Percentiles rank a stretch among this genome's conserved stretches.
Conservation (phyloP, 768 basidiomycete species). For the Trametes coccinea region DNA sequence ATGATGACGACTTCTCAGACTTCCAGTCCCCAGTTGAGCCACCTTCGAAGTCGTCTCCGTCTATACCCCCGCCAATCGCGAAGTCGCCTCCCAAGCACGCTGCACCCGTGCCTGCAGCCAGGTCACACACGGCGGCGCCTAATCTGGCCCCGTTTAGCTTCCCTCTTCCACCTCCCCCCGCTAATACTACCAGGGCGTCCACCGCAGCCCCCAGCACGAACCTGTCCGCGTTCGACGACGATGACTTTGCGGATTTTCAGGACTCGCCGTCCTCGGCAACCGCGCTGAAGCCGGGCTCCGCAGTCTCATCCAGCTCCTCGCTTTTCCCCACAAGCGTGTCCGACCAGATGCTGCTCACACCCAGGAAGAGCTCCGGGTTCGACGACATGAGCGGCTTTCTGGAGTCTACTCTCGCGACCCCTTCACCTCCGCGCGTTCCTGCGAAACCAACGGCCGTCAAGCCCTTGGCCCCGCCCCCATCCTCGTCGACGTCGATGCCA, state of each 20-base stretch:
- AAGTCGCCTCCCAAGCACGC: slow-evolving; percentile 8
- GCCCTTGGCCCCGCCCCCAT: background rate
- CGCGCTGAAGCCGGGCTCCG: slow-evolving; percentile 15
- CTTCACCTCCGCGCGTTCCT: slow-evolving; percentile 42
- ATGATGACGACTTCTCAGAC: slow-evolving; percentile 31
- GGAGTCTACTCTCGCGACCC: slow-evolving; percentile 40
- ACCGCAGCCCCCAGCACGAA: background rate
- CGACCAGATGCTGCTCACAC: slow-evolving; percentile 24
- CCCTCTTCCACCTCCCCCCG: slow-evolving; percentile 8
- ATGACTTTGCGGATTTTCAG: slow-evolving; percentile 31
- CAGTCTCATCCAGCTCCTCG: slow-evolving; percentile 26
- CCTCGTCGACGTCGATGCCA: slow-evolving; percentile 6
- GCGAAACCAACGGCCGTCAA: slow-evolving; percentile 17
- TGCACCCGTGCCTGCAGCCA: background rate
- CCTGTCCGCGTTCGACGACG: slow-evolving; percentile 22
- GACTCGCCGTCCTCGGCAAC: slow-evolving; percentile 16
- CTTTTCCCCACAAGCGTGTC: slow-evolving; percentile 26
- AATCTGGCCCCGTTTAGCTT: slow-evolving; percentile 7
- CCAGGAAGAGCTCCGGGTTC: slow-evolving; percentile 30
- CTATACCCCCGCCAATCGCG: slow-evolving; percentile 13
- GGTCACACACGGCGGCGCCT: slow-evolving; percentile 1
- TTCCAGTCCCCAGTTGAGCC: slow-evolving; percentile 29
- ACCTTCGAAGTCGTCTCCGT: background rate
- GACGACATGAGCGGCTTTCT: slow-evolving; percentile 55
- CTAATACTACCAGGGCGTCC: background rate